phyloP scores from a whole-genome alignment of 73 alveolate genomes.

The Paramecium bursaria region DNA sequence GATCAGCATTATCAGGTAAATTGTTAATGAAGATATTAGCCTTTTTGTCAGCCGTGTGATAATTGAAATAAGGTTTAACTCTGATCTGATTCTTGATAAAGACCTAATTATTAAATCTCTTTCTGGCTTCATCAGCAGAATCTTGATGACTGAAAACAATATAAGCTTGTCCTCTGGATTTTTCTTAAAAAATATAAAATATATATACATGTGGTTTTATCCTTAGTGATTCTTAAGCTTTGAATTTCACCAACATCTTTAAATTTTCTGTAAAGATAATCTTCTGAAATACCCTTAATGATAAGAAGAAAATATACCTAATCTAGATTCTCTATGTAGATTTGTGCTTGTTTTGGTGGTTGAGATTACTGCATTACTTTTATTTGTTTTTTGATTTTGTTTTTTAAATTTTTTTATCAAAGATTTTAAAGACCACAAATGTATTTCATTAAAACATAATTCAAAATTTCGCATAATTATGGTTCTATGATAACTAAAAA shows the following conservation, averaged over 20 bases:
- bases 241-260: constrained; percentile 55
- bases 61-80: constrained; percentile 49
- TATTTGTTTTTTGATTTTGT: no score
- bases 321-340: constrained; percentile 40
- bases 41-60: constrained; percentile 49
- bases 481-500: no score
- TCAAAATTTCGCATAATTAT: no score
- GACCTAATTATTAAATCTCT: constrained; percentile 24
- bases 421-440: no score
- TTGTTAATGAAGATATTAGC: constrained; percentile 58
- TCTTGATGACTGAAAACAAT: constrained; percentile 50
- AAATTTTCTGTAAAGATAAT: constrained; percentile 49
- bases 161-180: constrained; percentile 48
- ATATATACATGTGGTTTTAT: constrained; percentile 28
- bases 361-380: no score
- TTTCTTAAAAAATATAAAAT: neutral
- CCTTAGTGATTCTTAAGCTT: constrained; percentile 41
- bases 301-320: neutral
- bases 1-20: constrained; percentile 55
- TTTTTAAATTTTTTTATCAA: no score
- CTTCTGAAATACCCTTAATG: constrained; percentile 49
- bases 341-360: no score
- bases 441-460: no score
- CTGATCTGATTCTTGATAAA: constrained; percentile 40
- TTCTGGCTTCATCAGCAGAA: constrained; percentile 61